A percentile compares a stretch with the other conserved stretches of the same genome.
Evolutionary conservation across 2,329 filamentous ascomycete species (phyloP).

Genomic region (Ceratocystis lukuohia): DNA sequence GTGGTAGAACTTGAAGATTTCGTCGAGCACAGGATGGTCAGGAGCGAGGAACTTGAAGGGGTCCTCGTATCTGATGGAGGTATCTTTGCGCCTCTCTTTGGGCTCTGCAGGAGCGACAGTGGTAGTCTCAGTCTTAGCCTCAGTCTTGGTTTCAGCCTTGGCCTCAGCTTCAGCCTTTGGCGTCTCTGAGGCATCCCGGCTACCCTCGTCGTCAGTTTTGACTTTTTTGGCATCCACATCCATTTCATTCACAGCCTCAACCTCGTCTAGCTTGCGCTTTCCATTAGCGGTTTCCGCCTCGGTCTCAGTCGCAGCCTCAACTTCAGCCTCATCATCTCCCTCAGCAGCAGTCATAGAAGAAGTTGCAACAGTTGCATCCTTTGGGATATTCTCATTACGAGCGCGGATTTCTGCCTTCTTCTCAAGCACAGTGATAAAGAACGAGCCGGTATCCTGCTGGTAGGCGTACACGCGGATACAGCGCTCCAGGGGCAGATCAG

Average conservation of each 20-base stretch:
- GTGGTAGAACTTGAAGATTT: conserved; percentile 73
- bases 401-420: conserved; percentile 79
- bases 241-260: conserved; percentile 27
- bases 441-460: conserved; percentile 88
- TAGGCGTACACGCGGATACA: conserved; percentile 94
- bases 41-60: conserved; percentile 81
- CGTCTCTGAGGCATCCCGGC: conserved; percentile 19
- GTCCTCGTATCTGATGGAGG: conserved; percentile 49
- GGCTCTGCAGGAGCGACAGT: not conserved
- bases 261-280: conserved; percentile 29
- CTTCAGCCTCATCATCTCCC: conserved; percentile 24
- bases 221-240: conserved; percentile 29
- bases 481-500: conserved; percentile 64
- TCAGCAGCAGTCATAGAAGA: conserved; percentile 11
- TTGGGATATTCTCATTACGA: conserved; percentile 47
- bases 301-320: conserved; percentile 24
- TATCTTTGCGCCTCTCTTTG: conserved; percentile 30
- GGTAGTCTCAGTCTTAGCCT: conserved; percentile 8
- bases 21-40: conserved; percentile 60
- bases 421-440: conserved; percentile 92
- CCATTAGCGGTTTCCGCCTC: conserved; percentile 24
- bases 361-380: conserved; percentile 21
- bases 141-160: conserved; percentile 10
- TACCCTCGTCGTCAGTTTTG: conserved; percentile 19
- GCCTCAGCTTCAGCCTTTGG: conserved; percentile 8